These are phyloP conservation scores for Yamadazyma laniorum DNA, from an alignment of 805 yeast species.

Conservation along the genomic window DNA sequence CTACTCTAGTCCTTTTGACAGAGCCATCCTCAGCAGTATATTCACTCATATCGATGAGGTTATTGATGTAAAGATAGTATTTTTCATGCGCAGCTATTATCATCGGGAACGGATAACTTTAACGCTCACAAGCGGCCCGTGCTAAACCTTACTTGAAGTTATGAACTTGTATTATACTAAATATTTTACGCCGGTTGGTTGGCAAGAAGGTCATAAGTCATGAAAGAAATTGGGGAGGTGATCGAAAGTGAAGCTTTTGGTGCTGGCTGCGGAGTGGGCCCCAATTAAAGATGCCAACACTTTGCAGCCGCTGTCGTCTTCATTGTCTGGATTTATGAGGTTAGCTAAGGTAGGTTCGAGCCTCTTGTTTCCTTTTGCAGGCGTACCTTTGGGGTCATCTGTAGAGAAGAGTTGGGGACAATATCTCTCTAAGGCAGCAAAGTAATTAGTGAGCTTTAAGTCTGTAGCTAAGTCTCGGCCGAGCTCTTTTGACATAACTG, in stretches of 20 bases:
- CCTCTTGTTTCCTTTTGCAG: not conserved
- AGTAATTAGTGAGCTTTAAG: constrained; percentile 20
- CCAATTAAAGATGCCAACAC: too few relatives aligned
- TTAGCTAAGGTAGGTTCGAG: constrained; percentile 4
- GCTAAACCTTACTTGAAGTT: too few relatives aligned
- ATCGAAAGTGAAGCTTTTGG: too few relatives aligned
- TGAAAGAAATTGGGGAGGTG: constrained; percentile 6
- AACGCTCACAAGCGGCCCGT: too few relatives aligned
- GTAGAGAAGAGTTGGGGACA: constrained; percentile 19
- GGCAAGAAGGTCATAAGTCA: constrained; percentile 2
- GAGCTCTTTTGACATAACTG: constrained; percentile 15
- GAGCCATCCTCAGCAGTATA: constrained; percentile 3
- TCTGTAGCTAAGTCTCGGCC: constrained; percentile 14
- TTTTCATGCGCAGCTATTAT: too few relatives aligned
- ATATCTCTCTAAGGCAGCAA: constrained; percentile 15
- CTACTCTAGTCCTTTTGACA: constrained; percentile 23
- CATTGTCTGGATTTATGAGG: not conserved
- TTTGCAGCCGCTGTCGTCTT: too few relatives aligned
- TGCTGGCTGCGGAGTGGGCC: too few relatives aligned
- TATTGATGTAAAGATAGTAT: too few relatives aligned
- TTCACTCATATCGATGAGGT: constrained; percentile 1
- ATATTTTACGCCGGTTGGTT: too few relatives aligned
- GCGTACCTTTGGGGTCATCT: not conserved
- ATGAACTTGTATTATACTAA: too few relatives aligned
- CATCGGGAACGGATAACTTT: too few relatives aligned